Conservation (phyloP, 164 flowering plant genomes). For the Taxillus chinensis region DNA sequence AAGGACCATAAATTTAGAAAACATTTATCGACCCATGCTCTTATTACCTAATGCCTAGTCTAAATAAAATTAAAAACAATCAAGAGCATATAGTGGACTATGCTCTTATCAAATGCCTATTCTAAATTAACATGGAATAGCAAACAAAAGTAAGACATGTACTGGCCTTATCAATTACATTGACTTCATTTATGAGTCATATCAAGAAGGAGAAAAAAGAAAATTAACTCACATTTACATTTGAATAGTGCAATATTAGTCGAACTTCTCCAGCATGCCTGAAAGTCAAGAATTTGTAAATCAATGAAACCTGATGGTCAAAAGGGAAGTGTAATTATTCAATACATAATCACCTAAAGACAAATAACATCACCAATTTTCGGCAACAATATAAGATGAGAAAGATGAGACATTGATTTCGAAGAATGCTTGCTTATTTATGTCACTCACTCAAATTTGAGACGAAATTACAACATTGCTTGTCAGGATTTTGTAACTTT, state of each 20-base stretch:
- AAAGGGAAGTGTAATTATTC: not conserved
- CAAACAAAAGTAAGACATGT: no score
- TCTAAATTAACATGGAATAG: no score
- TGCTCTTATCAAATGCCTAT: not conserved
- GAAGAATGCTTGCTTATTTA: not conserved
- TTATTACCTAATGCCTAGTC: not conserved
- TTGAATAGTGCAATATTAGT: constrained; percentile 55
- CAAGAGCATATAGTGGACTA: not conserved
- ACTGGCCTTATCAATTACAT: no score
- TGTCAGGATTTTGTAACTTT: no score
- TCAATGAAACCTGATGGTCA: not conserved
- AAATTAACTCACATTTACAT: constrained; percentile 44
- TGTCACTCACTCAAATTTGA: no score
- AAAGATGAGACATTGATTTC: not conserved
- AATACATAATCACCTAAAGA: not conserved
- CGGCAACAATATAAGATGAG: not conserved
- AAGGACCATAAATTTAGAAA: constrained; percentile 3
- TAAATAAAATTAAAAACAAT: not conserved
- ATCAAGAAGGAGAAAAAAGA: not conserved
- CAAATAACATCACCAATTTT: not conserved
- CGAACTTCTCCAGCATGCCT: constrained; percentile 83
- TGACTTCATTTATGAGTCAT: not conserved
- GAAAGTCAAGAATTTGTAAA: constrained; percentile 2
- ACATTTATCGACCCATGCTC: not conserved
- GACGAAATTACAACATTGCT: no score